A percentile compares a stretch with the other conserved stretches of the same genome.
Conservation (phyloP, 108 stramenopile genomes). For the Mediolabrus comicus region DNA sequence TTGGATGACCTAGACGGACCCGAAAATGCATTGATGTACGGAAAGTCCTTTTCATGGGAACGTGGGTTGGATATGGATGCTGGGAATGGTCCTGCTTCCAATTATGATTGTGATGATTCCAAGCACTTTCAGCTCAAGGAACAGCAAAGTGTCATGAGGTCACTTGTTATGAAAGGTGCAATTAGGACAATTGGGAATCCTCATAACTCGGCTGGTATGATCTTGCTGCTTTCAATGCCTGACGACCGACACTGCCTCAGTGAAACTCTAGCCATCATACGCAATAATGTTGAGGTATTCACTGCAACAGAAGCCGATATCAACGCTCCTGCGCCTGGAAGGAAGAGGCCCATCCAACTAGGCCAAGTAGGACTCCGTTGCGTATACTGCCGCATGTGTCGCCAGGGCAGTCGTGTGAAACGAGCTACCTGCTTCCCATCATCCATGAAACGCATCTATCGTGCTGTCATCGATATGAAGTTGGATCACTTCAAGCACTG, state of each 20-base stretch:
- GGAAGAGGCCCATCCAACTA: conserved; percentile 79
- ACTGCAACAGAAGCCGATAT: conserved; percentile 80
- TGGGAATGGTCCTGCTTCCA: neutral
- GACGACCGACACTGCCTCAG: conserved; percentile 85
- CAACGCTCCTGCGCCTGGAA: conserved; percentile 86
- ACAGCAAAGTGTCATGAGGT: conserved; percentile 36
- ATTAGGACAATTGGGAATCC: conserved; percentile 47
- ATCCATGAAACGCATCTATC: conserved; percentile 82
- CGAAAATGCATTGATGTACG: neutral
- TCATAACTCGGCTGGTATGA: conserved; percentile 22
- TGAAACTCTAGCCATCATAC: conserved; percentile 84
- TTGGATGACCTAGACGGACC: neutral
- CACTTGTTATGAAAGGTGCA: conserved; percentile 33
- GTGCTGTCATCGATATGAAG: conserved; percentile 93
- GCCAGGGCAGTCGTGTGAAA: conserved; percentile 79
- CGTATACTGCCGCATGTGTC: conserved; percentile 78
- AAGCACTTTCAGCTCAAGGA: conserved; percentile 22
- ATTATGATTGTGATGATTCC: neutral
- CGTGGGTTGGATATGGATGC: neutral
- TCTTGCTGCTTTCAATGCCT: conserved; percentile 70
- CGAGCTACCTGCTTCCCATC: conserved; percentile 90
- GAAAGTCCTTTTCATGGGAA: conserved; percentile 5
- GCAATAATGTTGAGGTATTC: conserved; percentile 89
- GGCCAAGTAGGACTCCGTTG: conserved; percentile 90
- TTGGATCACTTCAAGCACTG: conserved; percentile 85